Base-by-base conservation (phyloP, 345 rosid genomes). In the Euphorbia lathyris region DNA sequence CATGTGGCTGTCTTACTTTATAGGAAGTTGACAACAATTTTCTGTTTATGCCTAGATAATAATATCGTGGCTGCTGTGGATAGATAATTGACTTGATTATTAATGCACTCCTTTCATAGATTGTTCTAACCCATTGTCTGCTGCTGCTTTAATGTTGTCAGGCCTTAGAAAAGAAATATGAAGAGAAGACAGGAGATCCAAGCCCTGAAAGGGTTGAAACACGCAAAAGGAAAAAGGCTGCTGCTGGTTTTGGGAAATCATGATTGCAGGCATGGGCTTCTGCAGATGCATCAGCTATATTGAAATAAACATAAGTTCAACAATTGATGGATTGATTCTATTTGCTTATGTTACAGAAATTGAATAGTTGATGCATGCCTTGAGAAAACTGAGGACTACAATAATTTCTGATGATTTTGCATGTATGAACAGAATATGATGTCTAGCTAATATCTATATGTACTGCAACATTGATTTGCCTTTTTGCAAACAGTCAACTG, bases 151-250 rank as follows among this genome's bases (percentile, higher is more conserved):
- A 58, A 60, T 27, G 22, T 79, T 67, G 51, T 22, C 75, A 91
- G 97, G 88, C 88, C 30, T 76, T 93, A 63, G 97, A 94, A 76
- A 94, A 82, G 84, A 87, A 89, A 79, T 89, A 86, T 2, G 97
- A 91, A 77, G 88, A 80, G 32, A 86, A 61, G 80, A 88, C 93
- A 42, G 97, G 98, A 74, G 69, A 79, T 50, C 83, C 89, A 67
- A 86, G 89, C 67, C 97, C 98, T 72, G 98, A 94, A 82, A 84
- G 29, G 80, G 76, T 86, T 75, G 89, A 87, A 72, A 76, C 83
- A 66, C 85, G 76, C 27, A 78, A 82, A 74, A 71, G 72, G 64
- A 83, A 57, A 79, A 86, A 85, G 83, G 88, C 77, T 70, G 88
- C 87, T 66, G 86, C 76, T 68, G 98, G 98, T 75, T 94, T 94